Evolutionary conservation across 2,329 filamentous ascomycete species (phyloP).

Genomic region (Chrysoporthe deuterocubensis): DNA sequence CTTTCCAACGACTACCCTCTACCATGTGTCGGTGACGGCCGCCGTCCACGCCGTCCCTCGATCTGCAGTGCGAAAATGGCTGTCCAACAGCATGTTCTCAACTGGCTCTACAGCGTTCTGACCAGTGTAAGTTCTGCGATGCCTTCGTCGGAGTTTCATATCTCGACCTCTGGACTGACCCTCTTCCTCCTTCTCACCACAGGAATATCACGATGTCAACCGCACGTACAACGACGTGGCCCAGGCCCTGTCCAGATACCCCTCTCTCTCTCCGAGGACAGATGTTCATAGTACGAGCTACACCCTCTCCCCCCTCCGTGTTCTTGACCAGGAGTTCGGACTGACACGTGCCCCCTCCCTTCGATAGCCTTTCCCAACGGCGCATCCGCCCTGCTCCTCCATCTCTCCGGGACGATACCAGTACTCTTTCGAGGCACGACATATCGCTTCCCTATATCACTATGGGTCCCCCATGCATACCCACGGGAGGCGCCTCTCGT

Average conservation of each 20-base stretch:
- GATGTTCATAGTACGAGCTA: constrained; percentile 84
- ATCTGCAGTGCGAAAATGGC: constrained; percentile 52
- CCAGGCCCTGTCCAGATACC: constrained; percentile 76
- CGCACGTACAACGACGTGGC: constrained; percentile 92
- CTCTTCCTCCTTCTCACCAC: constrained; percentile 27
- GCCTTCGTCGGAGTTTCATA: constrained; percentile 5
- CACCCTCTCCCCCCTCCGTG: constrained; percentile 15
- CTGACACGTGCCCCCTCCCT: constrained; percentile 34
- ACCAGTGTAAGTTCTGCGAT: constrained; percentile 62
- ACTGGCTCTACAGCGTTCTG: constrained; percentile 93
- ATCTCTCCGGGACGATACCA: constrained; percentile 86
- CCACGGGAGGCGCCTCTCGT: constrained; percentile 83
- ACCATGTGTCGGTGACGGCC: constrained; percentile 16
- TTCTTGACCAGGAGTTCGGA: background rate
- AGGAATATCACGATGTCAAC: constrained; percentile 95
- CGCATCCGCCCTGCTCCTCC: constrained; percentile 81
- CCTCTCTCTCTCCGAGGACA: constrained; percentile 81
- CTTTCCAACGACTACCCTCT: constrained; percentile 28
- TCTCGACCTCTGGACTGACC: constrained; percentile 21
- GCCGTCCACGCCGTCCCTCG: background rate
- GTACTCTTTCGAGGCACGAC: constrained; percentile 85
- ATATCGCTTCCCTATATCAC: constrained; percentile 87
- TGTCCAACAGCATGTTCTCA: constrained; percentile 86
- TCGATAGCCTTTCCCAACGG: constrained; percentile 83
- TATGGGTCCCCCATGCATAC: constrained; percentile 94